These are phyloP conservation scores for Ganoderma multipileum DNA, from an alignment of 1,284 basidiomycete species.

Conservation along the genomic window DNA sequence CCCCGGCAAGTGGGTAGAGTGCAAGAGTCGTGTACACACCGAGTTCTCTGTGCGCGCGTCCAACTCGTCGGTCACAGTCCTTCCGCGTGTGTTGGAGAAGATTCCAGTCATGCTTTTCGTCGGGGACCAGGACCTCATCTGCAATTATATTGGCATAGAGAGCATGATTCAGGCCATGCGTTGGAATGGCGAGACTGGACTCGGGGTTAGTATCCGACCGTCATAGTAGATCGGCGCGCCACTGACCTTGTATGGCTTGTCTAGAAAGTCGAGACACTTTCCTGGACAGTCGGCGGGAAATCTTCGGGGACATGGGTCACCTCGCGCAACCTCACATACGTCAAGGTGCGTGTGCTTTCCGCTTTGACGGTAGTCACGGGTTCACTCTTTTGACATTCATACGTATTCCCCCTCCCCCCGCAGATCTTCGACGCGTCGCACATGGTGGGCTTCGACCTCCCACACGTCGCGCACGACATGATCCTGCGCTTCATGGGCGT, in stretches of 20 bases:
- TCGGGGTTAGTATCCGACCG: slow-evolving; percentile 66
- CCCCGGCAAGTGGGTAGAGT: slow-evolving; percentile 90
- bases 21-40: slow-evolving; percentile 71
- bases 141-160: slow-evolving; percentile 94
- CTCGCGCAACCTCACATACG: slow-evolving; percentile 92
- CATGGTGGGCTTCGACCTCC: slow-evolving; percentile 94
- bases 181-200: slow-evolving; percentile 88
- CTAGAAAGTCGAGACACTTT: slow-evolving; percentile 75
- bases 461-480: slow-evolving; percentile 94
- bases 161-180: slow-evolving; percentile 82
- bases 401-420: background rate
- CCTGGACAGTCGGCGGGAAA: slow-evolving; percentile 83
- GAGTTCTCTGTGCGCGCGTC: slow-evolving; percentile 67
- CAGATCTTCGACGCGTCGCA: slow-evolving; percentile 91
- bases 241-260: slow-evolving; percentile 10
- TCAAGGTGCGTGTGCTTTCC: slow-evolving; percentile 61
- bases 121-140: slow-evolving; percentile 96
- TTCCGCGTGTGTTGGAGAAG: slow-evolving; percentile 82
- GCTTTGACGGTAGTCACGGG: too few species aligned
- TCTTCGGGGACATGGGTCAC: slow-evolving; percentile 92
- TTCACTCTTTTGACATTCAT: background rate
- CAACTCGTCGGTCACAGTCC: slow-evolving; percentile 76
- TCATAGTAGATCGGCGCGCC: background rate
- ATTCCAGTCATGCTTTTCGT: slow-evolving; percentile 93
- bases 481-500: slow-evolving; percentile 95